Evolutionary conservation across 768 basidiomycete species (phyloP).

Genomic region (Calvatia gigantea): DNA sequence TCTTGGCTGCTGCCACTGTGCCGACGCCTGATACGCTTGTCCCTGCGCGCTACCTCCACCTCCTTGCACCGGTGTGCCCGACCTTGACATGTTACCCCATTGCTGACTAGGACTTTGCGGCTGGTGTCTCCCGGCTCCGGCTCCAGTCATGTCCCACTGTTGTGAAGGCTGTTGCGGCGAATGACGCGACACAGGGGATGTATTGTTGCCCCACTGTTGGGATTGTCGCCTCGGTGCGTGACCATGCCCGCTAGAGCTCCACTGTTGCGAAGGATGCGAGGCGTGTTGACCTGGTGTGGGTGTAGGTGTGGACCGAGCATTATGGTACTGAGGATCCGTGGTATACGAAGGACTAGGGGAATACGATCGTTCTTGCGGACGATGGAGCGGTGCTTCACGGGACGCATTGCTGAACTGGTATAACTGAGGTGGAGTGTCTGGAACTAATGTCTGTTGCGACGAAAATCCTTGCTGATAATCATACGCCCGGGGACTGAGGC

Average conservation of each 20-base stretch:
- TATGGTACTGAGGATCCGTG: constrained; percentile 10
- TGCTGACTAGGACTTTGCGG: constrained; percentile 4
- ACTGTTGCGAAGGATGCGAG: constrained; percentile 12
- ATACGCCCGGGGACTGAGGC: constrained; percentile 34
- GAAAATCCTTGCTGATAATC: constrained; percentile 31
- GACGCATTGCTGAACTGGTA: constrained; percentile 34
- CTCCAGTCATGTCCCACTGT: background rate
- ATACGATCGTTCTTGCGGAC: constrained; percentile 45
- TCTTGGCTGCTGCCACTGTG: constrained; percentile 14
- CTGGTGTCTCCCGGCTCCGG: background rate
- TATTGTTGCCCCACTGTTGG: constrained; percentile 11
- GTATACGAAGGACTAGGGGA: constrained; percentile 32
- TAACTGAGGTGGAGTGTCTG: constrained; percentile 40
- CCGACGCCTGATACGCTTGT: background rate
- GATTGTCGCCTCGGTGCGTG: constrained; percentile 12
- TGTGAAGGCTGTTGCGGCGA: constrained; percentile 5
- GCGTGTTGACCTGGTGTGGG: constrained; percentile 11
- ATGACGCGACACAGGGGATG: constrained; percentile 4
- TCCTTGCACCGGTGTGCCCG: constrained; percentile 5
- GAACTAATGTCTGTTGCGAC: constrained; percentile 37
- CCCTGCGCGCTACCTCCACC: background rate
- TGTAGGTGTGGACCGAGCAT: constrained; percentile 11
- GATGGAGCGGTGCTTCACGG: constrained; percentile 62
- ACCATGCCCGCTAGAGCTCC: constrained; percentile 8
- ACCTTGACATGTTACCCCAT: background rate